phyloP scores from a whole-genome alignment of 1,139 yeast species.

The Pichia sp. region DNA sequence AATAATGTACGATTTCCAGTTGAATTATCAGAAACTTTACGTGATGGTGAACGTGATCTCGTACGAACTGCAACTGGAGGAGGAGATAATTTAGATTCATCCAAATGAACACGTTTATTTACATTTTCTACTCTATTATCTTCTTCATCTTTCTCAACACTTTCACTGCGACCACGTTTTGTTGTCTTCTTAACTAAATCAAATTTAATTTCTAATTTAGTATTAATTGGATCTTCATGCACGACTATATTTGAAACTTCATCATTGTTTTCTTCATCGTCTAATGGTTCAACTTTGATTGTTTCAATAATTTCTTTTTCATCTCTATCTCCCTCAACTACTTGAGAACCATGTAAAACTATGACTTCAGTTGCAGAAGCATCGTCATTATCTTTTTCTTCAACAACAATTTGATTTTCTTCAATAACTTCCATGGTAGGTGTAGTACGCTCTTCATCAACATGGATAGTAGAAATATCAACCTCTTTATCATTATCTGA shows the following conservation, averaged over 20 bases:
- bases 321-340: constrained; percentile 15
- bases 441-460: no score
- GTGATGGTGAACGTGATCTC: constrained; percentile 25
- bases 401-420: no score
- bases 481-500: no score
- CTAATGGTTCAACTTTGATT: background rate
- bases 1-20: constrained; percentile 16
- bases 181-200: background rate
- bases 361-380: no score
- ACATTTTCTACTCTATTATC: constrained; percentile 3
- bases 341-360: no score
- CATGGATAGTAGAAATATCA: no score
- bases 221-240: background rate
- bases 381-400: background rate
- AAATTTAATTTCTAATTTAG: constrained; percentile 1
- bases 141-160: background rate
- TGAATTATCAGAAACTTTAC: constrained; percentile 21
- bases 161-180: constrained; percentile 5
- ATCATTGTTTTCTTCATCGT: constrained; percentile 8
- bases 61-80: constrained; percentile 21
- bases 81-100: constrained; percentile 6
- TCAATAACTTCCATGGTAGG: no score
- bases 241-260: constrained; percentile 15
- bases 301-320: constrained; percentile 7
- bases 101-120: constrained; percentile 6